These are phyloP conservation scores for Diplogelasinospora grovesii DNA, from an alignment of 495 filamentous ascomycete species.

Conservation along the genomic window DNA sequence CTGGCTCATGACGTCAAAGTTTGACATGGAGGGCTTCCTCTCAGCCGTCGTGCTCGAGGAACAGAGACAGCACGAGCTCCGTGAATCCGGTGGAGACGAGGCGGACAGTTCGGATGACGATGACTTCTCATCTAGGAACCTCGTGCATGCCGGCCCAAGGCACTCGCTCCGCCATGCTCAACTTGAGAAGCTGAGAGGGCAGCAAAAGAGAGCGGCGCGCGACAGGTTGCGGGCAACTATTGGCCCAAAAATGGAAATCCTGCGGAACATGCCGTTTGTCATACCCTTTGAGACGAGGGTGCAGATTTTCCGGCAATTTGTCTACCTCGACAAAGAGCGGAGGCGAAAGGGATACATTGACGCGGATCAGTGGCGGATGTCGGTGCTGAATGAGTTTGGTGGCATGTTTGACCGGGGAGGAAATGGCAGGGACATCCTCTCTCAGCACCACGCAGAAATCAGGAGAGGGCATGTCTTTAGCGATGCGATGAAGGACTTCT, in stretches of 20 bases:
- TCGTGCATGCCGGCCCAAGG: constrained; percentile 18
- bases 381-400: constrained; percentile 40
- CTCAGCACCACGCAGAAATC: constrained; percentile 74
- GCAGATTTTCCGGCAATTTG: constrained; percentile 90
- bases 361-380: constrained; percentile 71
- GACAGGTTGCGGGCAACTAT: constrained; percentile 66
- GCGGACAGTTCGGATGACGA: constrained; percentile 46
- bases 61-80: constrained; percentile 63
- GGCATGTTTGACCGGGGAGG: constrained; percentile 20
- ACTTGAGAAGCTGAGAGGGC: constrained; percentile 43
- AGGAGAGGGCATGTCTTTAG: constrained; percentile 73
- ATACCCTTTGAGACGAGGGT: constrained; percentile 91
- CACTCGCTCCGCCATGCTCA: constrained; percentile 30
- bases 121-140: constrained; percentile 20
- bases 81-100: constrained; percentile 28
- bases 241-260: constrained; percentile 78
- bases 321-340: constrained; percentile 69
- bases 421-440: constrained; percentile 45
- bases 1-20: constrained; percentile 90
- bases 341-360: constrained; percentile 71
- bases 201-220: constrained; percentile 57
- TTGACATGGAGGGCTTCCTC: constrained; percentile 90
- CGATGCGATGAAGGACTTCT: constrained; percentile 82
- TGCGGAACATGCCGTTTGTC: constrained; percentile 95
- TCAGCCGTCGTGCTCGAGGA: constrained; percentile 82